Evolutionary conservation across 495 filamentous ascomycete genomes (phyloP), one percentile per base, ranked within the genome.

Genomic region (Penicillium fimorum): DNA sequence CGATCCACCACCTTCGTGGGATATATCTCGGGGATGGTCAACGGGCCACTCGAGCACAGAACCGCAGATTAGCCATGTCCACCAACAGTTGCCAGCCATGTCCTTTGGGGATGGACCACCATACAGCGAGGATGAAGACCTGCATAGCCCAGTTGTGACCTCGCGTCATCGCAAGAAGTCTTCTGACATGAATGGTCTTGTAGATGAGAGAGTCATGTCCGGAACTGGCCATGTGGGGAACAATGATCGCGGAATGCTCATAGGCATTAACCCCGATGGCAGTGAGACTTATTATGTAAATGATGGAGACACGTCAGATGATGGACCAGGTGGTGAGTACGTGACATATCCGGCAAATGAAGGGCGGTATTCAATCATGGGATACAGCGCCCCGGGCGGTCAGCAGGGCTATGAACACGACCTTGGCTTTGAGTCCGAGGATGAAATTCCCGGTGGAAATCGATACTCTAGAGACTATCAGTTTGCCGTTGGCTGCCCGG

Each of bases 81-180:
- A 73, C 41, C 64, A 87, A 79, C 86, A 92, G 62, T 75, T 96
- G 27, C 88, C 94, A 12, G 84, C 89, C 15, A 92, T 95, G 67
- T 86, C 90, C 15, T 95, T 96, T 67, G 86, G 81, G 12, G 93
- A 96, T 70, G 94, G 93, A 3, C 93, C 93, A 5, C 93, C 93
- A n/a, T 97, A 90, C 79, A 95, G 89, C 70, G 93, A 97, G 71
- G 93, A 97, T 70, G 92, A 96, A 64, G 93, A 97, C 71, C 74
- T 97, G 45, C 91, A 96, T 64, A 95, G 90, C 64, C 93, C 93
- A 7, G 89, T 96, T 4, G 83, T 89, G 47, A 84, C 83, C 10
- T 87, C 83, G 9, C 80, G 89, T 24, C 90, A 95, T 69, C 87
- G 85, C 66, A 94, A 93, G 70, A 85, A 95, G 72, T 88, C 88